These are phyloP conservation scores for Epichloe baconii DNA, from an alignment of 2,329 filamentous ascomycete species.

Conservation along the genomic window DNA sequence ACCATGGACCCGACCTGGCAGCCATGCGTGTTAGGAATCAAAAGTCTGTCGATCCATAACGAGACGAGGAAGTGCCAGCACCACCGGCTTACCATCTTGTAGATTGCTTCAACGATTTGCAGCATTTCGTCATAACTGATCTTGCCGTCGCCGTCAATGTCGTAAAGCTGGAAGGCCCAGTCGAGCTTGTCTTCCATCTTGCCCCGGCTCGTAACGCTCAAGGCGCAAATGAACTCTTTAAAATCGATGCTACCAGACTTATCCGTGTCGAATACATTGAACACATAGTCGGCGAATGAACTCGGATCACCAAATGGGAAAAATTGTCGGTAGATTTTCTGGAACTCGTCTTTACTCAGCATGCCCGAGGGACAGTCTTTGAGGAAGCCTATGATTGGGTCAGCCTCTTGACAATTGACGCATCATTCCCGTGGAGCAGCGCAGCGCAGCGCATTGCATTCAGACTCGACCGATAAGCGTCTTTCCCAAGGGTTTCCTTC, in stretches of 20 bases:
- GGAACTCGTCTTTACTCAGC: conserved; percentile 96
- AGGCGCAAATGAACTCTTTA: conserved; percentile 97
- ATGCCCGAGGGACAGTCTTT: conserved; percentile 97
- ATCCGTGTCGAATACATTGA: conserved; percentile 97
- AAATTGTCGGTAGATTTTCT: conserved; percentile 99
- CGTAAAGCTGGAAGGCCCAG: conserved; percentile 98
- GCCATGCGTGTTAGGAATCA: not conserved
- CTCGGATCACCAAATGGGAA: conserved; percentile 97
- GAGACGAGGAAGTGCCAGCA: not conserved
- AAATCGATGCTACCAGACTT: conserved; percentile 97
- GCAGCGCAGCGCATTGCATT: no score
- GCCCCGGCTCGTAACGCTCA: conserved; percentile 91
- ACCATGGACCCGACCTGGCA: conserved; percentile 93
- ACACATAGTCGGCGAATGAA: conserved; percentile 96
- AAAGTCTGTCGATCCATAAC: no score
- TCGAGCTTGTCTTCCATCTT: conserved; percentile 99
- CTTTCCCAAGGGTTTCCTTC: no score
- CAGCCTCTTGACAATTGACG: not conserved
- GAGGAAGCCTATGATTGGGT: conserved; percentile 62
- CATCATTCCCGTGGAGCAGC: no score
- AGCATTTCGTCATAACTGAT: conserved; percentile 99
- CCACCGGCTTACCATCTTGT: conserved; percentile 72
- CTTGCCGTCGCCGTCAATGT: conserved; percentile 97
- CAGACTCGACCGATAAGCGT: no score
- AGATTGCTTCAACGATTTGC: conserved; percentile 96